Evolutionary conservation across 495 filamentous ascomycete genomes (phyloP).

Genomic region (Aspergillus sclerotioniger): DNA sequence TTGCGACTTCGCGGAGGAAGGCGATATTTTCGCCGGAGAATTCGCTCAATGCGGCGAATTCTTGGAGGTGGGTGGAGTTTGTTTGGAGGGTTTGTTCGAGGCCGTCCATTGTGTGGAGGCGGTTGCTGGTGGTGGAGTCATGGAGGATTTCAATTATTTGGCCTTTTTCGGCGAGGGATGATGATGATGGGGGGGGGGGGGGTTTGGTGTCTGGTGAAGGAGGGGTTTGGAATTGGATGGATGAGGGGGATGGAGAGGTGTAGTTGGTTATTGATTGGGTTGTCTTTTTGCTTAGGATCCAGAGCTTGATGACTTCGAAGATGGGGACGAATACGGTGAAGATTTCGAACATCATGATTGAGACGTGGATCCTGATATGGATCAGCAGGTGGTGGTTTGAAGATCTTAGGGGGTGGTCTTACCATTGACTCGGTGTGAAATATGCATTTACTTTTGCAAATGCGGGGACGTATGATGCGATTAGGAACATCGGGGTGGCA

Average conservation of each 20-base stretch:
- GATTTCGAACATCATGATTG: constrained; percentile 52
- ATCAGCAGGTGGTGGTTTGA: neutral
- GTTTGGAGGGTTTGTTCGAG: constrained; percentile 57
- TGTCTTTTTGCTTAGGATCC: constrained; percentile 42
- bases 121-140: constrained; percentile 32
- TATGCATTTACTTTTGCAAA: constrained; percentile 55
- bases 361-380: constrained; percentile 49
- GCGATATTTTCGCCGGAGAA: constrained; percentile 69
- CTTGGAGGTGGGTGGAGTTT: constrained; percentile 53
- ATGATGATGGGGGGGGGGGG: no score
- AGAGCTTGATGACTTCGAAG: constrained; percentile 51
- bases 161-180: neutral
- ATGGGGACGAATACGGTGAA: constrained; percentile 56
- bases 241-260: neutral
- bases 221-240: neutral
- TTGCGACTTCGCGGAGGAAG: constrained; percentile 57
- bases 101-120: constrained; percentile 56
- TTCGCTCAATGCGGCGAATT: constrained; percentile 60
- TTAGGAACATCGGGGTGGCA: constrained; percentile 66
- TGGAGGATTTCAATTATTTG: constrained; percentile 2
- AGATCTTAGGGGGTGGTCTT: constrained; percentile 18
- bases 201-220: no score
- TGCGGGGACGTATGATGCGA: constrained; percentile 55
- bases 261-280: constrained; percentile 37
- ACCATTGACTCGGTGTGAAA: constrained; percentile 59